A percentile compares a stretch with the other conserved stretches of the same genome.
Conservation (phyloP, 805 yeast genomes). For the Jamesozyma gamospora region DNA sequence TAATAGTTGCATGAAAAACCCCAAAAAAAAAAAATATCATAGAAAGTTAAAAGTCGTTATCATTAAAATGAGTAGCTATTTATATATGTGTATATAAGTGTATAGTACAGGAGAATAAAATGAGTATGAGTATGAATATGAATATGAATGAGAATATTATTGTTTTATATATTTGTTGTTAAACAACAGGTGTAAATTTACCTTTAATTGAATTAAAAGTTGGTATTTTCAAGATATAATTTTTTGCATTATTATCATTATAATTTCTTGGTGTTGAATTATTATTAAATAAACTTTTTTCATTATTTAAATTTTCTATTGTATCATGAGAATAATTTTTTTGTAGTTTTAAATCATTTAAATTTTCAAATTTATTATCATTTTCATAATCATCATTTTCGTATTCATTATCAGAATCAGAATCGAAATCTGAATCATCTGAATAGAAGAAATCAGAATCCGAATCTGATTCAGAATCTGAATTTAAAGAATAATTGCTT, state of each 20-base stretch:
- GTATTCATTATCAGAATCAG: background rate
- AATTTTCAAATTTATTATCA: background rate
- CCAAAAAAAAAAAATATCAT: too few species aligned
- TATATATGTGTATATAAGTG: background rate
- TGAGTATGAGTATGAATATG: background rate
- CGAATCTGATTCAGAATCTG: slow-evolving; percentile 1
- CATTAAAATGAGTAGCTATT: background rate
- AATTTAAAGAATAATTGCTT: background rate
- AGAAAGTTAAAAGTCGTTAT: too few species aligned
- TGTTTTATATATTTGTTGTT: too few species aligned
- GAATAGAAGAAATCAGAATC: slow-evolving; percentile 1
- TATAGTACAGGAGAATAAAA: background rate
- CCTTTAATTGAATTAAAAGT: slow-evolving; percentile 1
- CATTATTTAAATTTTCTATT: background rate
- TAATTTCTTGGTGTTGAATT: background rate
- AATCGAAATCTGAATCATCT: slow-evolving; percentile 3
- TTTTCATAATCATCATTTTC: background rate
- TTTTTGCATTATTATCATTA: background rate
- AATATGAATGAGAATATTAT: background rate
- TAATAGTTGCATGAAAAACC: background rate
- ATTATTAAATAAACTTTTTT: background rate
- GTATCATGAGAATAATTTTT: background rate
- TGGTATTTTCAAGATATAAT: background rate
- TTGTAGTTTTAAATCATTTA: slow-evolving; percentile 1
- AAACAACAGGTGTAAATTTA: background rate